Conservation (phyloP, 305 asterid genomes). For the Petunia hybrid region DNA sequence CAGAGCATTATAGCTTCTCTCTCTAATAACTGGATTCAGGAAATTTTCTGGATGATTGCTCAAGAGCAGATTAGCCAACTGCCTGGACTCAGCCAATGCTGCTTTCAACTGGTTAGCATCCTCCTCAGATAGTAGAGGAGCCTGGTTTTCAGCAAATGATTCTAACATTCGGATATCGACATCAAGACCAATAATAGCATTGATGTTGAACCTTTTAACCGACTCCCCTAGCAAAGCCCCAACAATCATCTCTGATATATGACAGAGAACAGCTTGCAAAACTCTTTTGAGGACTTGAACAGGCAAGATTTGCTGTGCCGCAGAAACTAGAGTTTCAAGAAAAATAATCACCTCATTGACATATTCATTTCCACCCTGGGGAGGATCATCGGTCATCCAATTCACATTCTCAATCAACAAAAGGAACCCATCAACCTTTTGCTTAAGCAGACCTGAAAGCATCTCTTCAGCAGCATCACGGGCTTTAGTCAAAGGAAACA, state of each 20-base stretch:
- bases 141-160: slow-evolving; percentile 92
- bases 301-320: slow-evolving; percentile 92
- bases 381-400: slow-evolving; percentile 90
- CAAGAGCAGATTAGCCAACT: slow-evolving; percentile 82
- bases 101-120: slow-evolving; percentile 76
- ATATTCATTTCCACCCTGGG: slow-evolving; percentile 86
- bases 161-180: slow-evolving; percentile 82
- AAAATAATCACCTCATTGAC: slow-evolving; percentile 86
- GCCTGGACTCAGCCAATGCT: slow-evolving; percentile 87
- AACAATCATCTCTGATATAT: slow-evolving; percentile 87
- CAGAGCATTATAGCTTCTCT: slow-evolving; percentile 81
- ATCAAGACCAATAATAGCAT: slow-evolving; percentile 79
- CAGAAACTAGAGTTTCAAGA: slow-evolving; percentile 86
- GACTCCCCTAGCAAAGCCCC: slow-evolving; percentile 78
- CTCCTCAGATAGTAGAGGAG: slow-evolving; percentile 67
- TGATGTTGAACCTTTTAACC: slow-evolving; percentile 77
- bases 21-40: slow-evolving; percentile 90
- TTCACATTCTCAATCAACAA: slow-evolving; percentile 86
- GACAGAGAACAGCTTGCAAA: slow-evolving; percentile 82
- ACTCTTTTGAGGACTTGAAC: slow-evolving; percentile 86
- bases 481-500: slow-evolving; percentile 81
- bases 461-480: slow-evolving; percentile 89
- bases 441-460: slow-evolving; percentile 85
- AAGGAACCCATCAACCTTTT: slow-evolving; percentile 96
- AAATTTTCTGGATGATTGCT: slow-evolving; percentile 96